Evolutionary conservation across 495 filamentous ascomycete genomes (phyloP).

Genomic region (Rhypophila decipiens): DNA sequence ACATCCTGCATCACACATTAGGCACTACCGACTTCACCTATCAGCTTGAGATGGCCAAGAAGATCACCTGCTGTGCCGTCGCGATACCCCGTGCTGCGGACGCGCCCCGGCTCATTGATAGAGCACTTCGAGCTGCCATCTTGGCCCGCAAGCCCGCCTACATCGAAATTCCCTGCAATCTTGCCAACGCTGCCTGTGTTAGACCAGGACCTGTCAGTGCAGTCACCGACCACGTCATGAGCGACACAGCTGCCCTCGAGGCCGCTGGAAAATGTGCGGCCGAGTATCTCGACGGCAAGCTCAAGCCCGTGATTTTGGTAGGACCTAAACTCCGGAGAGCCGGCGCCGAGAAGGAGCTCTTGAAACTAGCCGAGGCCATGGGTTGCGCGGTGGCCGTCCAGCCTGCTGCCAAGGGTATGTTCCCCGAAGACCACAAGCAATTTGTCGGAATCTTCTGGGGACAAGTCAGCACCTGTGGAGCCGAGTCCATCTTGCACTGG

Average conservation of each 20-base stretch:
- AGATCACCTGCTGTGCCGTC: conserved; percentile 59
- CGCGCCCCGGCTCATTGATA: conserved; percentile 66
- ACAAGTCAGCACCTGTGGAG: conserved; percentile 17
- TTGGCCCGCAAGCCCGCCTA: conserved; percentile 68
- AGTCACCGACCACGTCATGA: conserved; percentile 11
- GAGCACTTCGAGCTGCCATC: conserved; percentile 69
- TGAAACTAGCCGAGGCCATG: conserved; percentile 16
- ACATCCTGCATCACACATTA: conserved; percentile 82
- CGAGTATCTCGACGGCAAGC: conserved; percentile 18
- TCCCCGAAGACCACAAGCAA: conserved; percentile 16
- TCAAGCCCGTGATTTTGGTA: conserved; percentile 18
- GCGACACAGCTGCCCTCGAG: conserved; percentile 12
- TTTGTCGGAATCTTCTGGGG: conserved; percentile 23
- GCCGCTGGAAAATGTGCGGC: conserved; percentile 12
- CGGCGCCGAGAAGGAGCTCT: conserved; percentile 11
- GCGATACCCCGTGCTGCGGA: conserved; percentile 61
- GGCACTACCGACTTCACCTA: conserved; percentile 77
- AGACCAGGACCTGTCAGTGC: conserved; percentile 18
- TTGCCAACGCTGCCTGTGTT: conserved; percentile 44
- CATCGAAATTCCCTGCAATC: conserved; percentile 75
- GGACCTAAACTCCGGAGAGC: conserved; percentile 16
- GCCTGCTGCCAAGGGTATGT: conserved; percentile 23
- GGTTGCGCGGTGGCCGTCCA: conserved; percentile 20
- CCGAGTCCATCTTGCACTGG: conserved; percentile 19
- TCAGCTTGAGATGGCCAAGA: conserved; percentile 52